Conservation (phyloP, 257 asterid genomes). For the Coffea eugenioides region DNA sequence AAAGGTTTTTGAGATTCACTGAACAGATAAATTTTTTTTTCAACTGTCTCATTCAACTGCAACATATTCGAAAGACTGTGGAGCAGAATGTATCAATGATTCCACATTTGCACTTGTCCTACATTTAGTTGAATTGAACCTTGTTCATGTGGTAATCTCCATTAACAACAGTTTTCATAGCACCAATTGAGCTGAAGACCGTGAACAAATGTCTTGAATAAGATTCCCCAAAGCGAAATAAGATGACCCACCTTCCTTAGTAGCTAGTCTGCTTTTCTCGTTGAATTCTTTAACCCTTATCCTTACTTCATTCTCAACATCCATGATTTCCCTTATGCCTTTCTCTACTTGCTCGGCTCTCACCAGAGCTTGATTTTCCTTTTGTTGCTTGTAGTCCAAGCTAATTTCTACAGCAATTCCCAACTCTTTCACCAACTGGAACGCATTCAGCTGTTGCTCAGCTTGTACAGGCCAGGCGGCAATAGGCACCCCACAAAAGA, state of each 20-base stretch:
- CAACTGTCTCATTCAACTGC: too few species aligned
- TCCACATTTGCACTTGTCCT: too few species aligned
- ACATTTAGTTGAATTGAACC: too few species aligned
- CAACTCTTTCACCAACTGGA: conserved; percentile 23
- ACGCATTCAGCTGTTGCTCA: conserved; percentile 30
- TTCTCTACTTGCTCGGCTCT: conserved; percentile 17
- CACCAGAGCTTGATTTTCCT: background rate
- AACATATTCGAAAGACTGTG: too few species aligned
- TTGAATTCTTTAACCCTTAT: conserved; percentile 15
- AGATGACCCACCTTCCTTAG: conserved; percentile 26
- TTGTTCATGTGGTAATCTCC: too few species aligned
- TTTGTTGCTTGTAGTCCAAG: conserved; percentile 11
- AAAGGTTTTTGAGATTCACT: too few species aligned
- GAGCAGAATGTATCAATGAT: too few species aligned
- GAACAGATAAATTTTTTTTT: too few species aligned
- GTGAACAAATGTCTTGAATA: background rate
- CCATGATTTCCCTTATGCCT: conserved; percentile 22
- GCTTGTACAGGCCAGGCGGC: conserved; percentile 25
- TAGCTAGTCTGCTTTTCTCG: conserved; percentile 18
- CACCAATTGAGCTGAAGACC: too few species aligned
- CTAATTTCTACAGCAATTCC: conserved; percentile 21
- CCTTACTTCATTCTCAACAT: conserved; percentile 10
- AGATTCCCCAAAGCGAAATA: conserved; percentile 3
- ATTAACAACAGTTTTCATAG: too few species aligned
- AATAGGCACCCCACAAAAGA: conserved; percentile 25